A percentile compares a stretch with the other conserved stretches of the same genome.
phyloP scores from a whole-genome alignment of 176 grass and related monocot genomes.

The Tuctoria greenei region DNA sequence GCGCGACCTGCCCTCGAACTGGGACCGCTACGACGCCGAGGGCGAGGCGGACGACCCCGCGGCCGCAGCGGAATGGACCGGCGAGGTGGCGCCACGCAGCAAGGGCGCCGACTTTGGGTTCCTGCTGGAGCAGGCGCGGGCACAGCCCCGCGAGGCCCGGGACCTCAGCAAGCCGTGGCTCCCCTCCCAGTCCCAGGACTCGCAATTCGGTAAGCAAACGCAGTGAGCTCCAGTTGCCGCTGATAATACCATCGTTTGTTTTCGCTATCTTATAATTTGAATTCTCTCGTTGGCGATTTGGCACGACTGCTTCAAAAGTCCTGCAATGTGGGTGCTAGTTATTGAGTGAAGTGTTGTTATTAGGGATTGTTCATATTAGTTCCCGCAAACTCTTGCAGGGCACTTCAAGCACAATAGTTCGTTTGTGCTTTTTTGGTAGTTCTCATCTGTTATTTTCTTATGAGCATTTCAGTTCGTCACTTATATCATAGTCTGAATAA shows the following conservation, averaged over 20 bases:
- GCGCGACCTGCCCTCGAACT: constrained; percentile 71
- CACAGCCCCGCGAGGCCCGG: constrained; percentile 42
- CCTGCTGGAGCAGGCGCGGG: constrained; percentile 71
- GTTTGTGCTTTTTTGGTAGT: not conserved
- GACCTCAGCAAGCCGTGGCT: constrained; percentile 28
- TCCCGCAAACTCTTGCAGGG: not conserved
- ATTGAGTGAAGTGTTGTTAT: not conserved
- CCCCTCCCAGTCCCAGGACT: constrained; percentile 40
- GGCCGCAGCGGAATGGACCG: constrained; percentile 14
- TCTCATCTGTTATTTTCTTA: not conserved
- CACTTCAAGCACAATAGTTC: not conserved
- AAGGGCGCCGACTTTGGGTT: constrained; percentile 77
- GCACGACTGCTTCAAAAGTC: constrained; percentile 1
- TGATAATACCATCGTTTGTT: not conserved
- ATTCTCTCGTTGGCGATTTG: not conserved
- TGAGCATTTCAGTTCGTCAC: not conserved
- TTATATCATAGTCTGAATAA: not conserved
- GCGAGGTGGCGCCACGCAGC: constrained; percentile 62
- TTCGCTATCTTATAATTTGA: not conserved
- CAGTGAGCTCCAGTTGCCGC: not conserved
- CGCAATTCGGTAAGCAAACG: constrained; percentile 43
- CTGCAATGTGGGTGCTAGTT: not conserved
- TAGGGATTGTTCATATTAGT: constrained; percentile 17
- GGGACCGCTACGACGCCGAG: constrained; percentile 64
- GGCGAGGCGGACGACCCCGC: constrained; percentile 25